phyloP scores from a whole-genome alignment of 2,329 filamentous ascomycete genomes.

The Rhytidhysteron rufulum region DNA sequence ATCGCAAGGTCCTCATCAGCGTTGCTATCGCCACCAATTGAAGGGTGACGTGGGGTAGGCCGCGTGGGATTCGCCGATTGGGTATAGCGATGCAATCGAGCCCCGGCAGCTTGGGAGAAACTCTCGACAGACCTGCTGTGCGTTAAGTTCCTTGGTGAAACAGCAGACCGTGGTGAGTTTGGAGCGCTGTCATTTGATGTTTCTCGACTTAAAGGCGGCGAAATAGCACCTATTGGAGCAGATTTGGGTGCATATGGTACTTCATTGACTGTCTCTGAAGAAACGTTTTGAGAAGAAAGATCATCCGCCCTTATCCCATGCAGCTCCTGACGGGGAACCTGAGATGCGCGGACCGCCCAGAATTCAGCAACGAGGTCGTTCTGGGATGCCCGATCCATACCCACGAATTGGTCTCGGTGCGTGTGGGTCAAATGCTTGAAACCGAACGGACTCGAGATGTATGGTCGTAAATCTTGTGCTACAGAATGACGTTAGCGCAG shows the following conservation, averaged over 20 bases:
- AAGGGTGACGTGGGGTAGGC: too few relatives aligned
- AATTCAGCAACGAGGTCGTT: conserved; percentile 53
- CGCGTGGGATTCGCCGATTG: conserved; percentile 38
- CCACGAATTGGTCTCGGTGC: conserved; percentile 51
- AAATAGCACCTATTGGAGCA: conserved; percentile 12
- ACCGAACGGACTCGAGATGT: conserved; percentile 60
- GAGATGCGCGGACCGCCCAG: conserved; percentile 50
- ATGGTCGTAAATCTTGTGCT: conserved; percentile 26
- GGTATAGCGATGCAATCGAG: conserved; percentile 34
- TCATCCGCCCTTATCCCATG: conserved; percentile 52
- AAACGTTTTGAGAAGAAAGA: conserved; percentile 31
- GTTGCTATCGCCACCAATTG: too few relatives aligned
- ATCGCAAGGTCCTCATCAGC: too few relatives aligned
- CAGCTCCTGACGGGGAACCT: conserved; percentile 47
- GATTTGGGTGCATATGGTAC: conserved; percentile 13
- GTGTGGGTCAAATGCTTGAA: conserved; percentile 63
- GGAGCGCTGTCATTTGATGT: conserved; percentile 8
- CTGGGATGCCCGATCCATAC: conserved; percentile 49
- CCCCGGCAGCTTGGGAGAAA: conserved; percentile 51
- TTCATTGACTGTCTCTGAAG: conserved; percentile 18
- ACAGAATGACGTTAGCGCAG: too few relatives aligned
- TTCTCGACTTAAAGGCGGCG: conserved; percentile 22
- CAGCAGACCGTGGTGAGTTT: conserved; percentile 8
- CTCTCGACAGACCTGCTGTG: conserved; percentile 45
- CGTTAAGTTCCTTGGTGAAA: conserved; percentile 19